Evolutionary conservation across 1,139 yeast genomes (phyloP), one percentile per base, ranked within the genome.

Genomic region (Pichia norvegensis): DNA sequence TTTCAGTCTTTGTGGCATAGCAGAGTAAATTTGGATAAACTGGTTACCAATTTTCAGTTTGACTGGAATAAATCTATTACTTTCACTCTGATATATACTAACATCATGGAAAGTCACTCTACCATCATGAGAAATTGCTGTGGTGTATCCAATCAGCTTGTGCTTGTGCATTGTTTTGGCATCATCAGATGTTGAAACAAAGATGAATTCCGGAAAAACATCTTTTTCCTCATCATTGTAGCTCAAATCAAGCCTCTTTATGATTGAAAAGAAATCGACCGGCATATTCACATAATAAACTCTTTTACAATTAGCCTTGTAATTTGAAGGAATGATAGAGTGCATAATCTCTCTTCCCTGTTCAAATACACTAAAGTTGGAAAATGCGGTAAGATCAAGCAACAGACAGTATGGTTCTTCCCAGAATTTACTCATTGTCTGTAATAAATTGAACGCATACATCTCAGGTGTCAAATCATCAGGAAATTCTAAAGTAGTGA

Each of bases 381-480:
- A 64, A 56, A 72, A 79, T 20, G 81, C 82, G 0, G 95, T 83
- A 52, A 85, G 78, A 61, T 87, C 95, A 51, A 79, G 60, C 7
- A 86, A 74, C 48, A 81, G 50, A 51, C 78, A 75, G 58, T 74
- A 86, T 50, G 77, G 78, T 41, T 77, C 73, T 21, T 80, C 79
- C 95, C 95, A 85, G 43, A 85, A 73, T 57, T 82, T 85, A 47
- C 82, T 74, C 17, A 84, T 76, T 11, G 80, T 73, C 55, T 85
- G 92, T 51, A 85, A 73, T 21, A 81, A 59, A 53, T 82, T 73
- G 61, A 76, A 86, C 11, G 79, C 67, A 38, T 82, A 66, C 10
- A 76, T 66, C 41, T 82, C 82, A 1, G 75, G 64, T 49, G 82
- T 85, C 41, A 70, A 57, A 11, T 70, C 68, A 13, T 58, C 59